These are phyloP conservation scores for Candolleomyces efflorescens DNA, from an alignment of 768 basidiomycete species.

Conservation along the genomic window DNA sequence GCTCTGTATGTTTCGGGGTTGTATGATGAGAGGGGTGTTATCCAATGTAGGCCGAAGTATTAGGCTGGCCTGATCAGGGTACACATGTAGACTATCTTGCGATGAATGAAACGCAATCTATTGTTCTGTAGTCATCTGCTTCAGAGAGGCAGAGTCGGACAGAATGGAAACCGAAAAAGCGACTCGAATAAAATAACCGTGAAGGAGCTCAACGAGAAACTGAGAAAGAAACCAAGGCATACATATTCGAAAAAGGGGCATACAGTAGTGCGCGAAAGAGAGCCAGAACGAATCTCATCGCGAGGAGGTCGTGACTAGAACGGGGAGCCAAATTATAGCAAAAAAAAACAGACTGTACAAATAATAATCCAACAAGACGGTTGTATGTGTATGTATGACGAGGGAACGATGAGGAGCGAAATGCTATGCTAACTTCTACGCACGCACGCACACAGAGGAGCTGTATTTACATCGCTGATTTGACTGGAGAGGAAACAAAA, in stretches of 20 bases:
- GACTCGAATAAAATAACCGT: not conserved
- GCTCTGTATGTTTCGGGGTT: slow-evolving; percentile 52
- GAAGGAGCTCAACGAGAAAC: not conserved
- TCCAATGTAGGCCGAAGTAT: slow-evolving; percentile 38
- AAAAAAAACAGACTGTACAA: not conserved
- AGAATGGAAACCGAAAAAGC: no score
- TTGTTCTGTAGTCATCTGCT: no score
- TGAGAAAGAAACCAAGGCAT: not conserved
- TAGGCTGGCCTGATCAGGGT: no score
- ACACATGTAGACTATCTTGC: no score
- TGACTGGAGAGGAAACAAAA: not conserved
- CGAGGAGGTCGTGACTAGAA: not conserved
- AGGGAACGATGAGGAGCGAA: not conserved
- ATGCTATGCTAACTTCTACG: not conserved
- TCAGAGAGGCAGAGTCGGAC: no score
- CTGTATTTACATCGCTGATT: slow-evolving; percentile 12
- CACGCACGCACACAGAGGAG: slow-evolving; percentile 3
- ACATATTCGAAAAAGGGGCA: not conserved
- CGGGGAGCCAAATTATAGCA: not conserved
- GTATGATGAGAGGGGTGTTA: slow-evolving; percentile 49
- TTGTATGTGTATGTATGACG: not conserved
- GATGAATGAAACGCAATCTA: no score
- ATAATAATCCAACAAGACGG: not conserved
- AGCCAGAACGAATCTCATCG: not conserved
- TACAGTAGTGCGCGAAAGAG: not conserved